These are phyloP conservation scores for Dillenia suffruticosa DNA, from an alignment of 164 flowering plant genomes.

Conservation along the genomic window DNA sequence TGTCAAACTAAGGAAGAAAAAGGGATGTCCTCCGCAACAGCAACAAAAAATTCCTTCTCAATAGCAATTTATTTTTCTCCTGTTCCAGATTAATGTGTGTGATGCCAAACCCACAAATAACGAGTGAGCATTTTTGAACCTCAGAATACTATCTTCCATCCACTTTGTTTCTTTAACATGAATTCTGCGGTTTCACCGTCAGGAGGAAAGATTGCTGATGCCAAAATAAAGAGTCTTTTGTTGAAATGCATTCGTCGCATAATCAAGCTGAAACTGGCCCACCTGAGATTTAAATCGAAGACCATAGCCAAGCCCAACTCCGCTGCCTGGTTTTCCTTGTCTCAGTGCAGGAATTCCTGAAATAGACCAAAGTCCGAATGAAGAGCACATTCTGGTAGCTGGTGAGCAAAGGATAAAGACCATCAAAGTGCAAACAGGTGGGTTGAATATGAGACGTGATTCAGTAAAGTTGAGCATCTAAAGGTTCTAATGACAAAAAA, in stretches of 20 bases:
- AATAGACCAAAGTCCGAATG: conserved; percentile 5
- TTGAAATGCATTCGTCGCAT: conserved; percentile 71
- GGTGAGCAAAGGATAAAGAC: not conserved
- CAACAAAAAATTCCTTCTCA: too few relatives aligned
- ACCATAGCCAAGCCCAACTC: conserved; percentile 78
- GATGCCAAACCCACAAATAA: too few relatives aligned
- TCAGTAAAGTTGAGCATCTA: not conserved
- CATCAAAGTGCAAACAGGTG: not conserved
- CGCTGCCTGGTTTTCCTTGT: conserved; percentile 89
- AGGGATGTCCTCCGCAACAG: too few relatives aligned
- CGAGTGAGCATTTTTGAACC: too few relatives aligned
- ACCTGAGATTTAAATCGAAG: conserved; percentile 56
- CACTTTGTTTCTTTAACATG: too few relatives aligned
- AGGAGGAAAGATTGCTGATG: conserved; percentile 55
- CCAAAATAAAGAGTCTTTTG: conserved; percentile 75
- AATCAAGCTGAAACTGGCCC: conserved; percentile 76
- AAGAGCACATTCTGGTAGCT: not conserved
- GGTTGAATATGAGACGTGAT: not conserved
- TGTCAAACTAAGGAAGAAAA: too few relatives aligned
- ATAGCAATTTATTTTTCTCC: too few relatives aligned
- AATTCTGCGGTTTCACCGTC: conserved; percentile 13
- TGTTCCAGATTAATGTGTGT: too few relatives aligned
- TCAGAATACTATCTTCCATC: too few relatives aligned
- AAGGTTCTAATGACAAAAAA: too few relatives aligned
- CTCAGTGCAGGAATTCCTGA: conserved; percentile 88